Evolutionary conservation across 257 asterid species (phyloP), one percentile per base, ranked within the genome.

Genomic region (Nicotiana tomentosiformis): DNA sequence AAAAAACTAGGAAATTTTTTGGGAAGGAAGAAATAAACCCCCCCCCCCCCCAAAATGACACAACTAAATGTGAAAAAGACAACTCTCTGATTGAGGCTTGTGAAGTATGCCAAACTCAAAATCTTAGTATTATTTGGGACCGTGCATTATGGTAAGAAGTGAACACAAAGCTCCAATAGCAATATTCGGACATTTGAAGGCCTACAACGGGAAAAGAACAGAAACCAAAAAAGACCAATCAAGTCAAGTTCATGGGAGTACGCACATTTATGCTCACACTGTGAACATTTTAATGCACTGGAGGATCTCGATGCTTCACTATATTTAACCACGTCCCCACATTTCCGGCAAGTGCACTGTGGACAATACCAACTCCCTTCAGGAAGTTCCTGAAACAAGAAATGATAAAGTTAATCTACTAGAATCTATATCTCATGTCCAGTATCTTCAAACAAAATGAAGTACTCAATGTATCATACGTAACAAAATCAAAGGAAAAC

Each of bases 351-450:
- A 67, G 97, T 90, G 88, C 99, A 96, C 80, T 93, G 97, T n/a
- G 95, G 91, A 83, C 99, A 96, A 81, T 93, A 96, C 99, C 98
- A 96, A 82, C 90, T 91, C 89, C 99, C 99, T 89, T 94, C 98
- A 65, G 98, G 98, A 80, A 96, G 89, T 79, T 94, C 98, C 99
- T 96, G 93, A 65, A 84, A 78, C 78, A 82, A 82, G 65, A 74
- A 80, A 26, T 23, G 76, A 82, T 11, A 61, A 66, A n/a, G 70
- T 82, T 69, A 83, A 77, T 85, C 39, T 30, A 55, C 17, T 51
- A 76, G 80, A 76, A 53, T 51, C 30, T 74, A 74, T 15, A 29
- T 76, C 65, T 51, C 64, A 15, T 76, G 46, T 76, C 80, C 62
- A 26, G 61, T 51, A 32, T 76, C 9, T 1, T 15, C 9, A 49